These are phyloP conservation scores for Friedmanniomyces simplex DNA, from an alignment of 495 filamentous ascomycete genomes.

Conservation along the genomic window DNA sequence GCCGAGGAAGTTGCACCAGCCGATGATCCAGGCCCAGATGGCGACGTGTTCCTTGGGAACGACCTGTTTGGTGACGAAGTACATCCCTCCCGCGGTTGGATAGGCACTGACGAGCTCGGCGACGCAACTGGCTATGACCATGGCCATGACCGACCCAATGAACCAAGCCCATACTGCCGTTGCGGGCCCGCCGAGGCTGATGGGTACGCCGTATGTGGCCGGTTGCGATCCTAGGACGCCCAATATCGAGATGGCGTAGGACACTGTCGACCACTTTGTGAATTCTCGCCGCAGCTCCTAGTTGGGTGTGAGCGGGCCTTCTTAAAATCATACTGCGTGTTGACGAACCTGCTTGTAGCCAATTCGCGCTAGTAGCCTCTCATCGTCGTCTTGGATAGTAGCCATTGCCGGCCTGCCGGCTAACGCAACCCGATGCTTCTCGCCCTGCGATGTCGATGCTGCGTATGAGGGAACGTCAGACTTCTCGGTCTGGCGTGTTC, in stretches of 20 bases:
- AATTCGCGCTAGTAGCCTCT: conserved; percentile 53
- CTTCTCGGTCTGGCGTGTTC: not conserved
- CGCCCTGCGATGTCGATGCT: not conserved
- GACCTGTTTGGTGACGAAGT: conserved; percentile 38
- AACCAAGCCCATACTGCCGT: conserved; percentile 67
- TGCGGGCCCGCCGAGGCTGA: conserved; percentile 57
- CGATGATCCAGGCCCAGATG: conserved; percentile 43
- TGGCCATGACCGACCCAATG: conserved; percentile 56
- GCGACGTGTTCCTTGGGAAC: conserved; percentile 37
- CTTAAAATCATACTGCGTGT: conserved; percentile 4
- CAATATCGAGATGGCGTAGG: conserved; percentile 63
- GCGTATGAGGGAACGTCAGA: not conserved
- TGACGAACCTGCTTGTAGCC: conserved; percentile 55
- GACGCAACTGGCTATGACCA: conserved; percentile 56
- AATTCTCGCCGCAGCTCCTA: conserved; percentile 57
- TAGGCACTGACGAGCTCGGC: conserved; percentile 46
- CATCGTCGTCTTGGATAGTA: conserved; percentile 53
- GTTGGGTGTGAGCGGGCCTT: no score
- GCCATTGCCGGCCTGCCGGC: conserved; percentile 31
- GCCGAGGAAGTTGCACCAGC: conserved; percentile 60
- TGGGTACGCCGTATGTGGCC: conserved; percentile 53
- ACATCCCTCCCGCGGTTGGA: conserved; percentile 43
- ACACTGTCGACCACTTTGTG: conserved; percentile 64
- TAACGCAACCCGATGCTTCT: not conserved
- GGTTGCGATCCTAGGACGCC: conserved; percentile 61